These are phyloP conservation scores for Podila horticola DNA, from an alignment of 192 early-diverging fungal genomes.

Conservation along the genomic window DNA sequence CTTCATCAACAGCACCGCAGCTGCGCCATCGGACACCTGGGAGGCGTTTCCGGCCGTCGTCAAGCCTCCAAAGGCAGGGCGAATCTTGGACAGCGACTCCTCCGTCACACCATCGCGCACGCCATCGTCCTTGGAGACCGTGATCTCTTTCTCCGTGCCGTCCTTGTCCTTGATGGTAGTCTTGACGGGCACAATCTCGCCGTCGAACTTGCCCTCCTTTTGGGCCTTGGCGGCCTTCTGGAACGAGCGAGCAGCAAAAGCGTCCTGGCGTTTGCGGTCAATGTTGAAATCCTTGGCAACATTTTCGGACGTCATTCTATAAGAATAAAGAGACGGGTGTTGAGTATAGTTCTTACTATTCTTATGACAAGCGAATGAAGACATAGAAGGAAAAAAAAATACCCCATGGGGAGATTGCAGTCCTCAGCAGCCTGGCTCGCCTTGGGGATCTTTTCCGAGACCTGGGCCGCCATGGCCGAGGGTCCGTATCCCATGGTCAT, in stretches of 20 bases:
- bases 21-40: slow-evolving; percentile 98
- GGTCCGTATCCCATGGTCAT: slow-evolving; percentile 91
- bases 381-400: too few relatives aligned
- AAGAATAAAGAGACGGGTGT: too few relatives aligned
- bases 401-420: slow-evolving; percentile 88
- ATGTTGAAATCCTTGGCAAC: slow-evolving; percentile 90
- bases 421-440: slow-evolving; percentile 72
- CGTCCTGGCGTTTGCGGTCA: slow-evolving; percentile 87
- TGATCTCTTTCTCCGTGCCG: slow-evolving; percentile 69
- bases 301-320: slow-evolving; percentile 90
- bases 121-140: slow-evolving; percentile 90
- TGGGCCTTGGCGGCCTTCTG: slow-evolving; percentile 84
- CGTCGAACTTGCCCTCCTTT: slow-evolving; percentile 86
- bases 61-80: slow-evolving; percentile 87
- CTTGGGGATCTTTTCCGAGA: slow-evolving; percentile 75
- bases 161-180: slow-evolving; percentile 79
- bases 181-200: slow-evolving; percentile 90
- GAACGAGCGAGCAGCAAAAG: slow-evolving; percentile 87
- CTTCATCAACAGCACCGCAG: slow-evolving; percentile 94
- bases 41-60: slow-evolving; percentile 97
- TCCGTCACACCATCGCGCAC: slow-evolving; percentile 84
- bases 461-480: slow-evolving; percentile 72
- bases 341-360: too few relatives aligned
- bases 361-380: too few relatives aligned
- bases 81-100: slow-evolving; percentile 83